Evolutionary conservation across 2,329 filamentous ascomycete genomes (phyloP), one percentile per base, ranked within the genome.

Genomic region (Rugonectria rugulosa): DNA sequence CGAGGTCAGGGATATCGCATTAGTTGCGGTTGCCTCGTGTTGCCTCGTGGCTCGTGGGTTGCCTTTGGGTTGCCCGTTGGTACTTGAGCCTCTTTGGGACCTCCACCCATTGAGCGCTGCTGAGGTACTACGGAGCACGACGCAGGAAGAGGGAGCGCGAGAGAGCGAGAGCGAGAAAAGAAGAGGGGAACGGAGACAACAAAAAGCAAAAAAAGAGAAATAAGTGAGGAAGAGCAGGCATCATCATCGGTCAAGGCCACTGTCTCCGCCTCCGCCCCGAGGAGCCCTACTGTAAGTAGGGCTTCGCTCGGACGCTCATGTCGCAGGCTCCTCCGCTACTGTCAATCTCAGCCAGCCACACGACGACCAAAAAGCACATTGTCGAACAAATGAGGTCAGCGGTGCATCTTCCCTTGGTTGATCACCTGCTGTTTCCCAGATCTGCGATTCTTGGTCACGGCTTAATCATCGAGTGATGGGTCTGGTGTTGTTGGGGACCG

Each of bases 1-100:
- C 36, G 31, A 34, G 26, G 20, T 40, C 40, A 55, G 42, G 53
- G 34, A 42, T 54, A 24, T 29, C 38, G 47, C 44, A 43, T 29
- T 54, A 38, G 31, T 14, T 34, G 17, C 17, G 23, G 24, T 32
- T 36, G 38, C 38, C 32, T 55, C 26, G 38, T 26, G 5, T 38
- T 38, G 40, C 21, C 29, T 43, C n/a, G 31, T 11, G 17, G 38
- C 32, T 14, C 4, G 15, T 27, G 21, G n/a, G 21, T 37, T 17
- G n/a, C 21, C 17, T 43, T 19, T 15, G 38, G 41, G 12, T 26
- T 42, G 36, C 37, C 20, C 19, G 37, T 15, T 20, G n/a, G n/a
- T n/a, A 19, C 3, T 40, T 20, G 37, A 20, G 19, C 37, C 37
- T 40, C 20, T 20, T 20, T 19, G n/a, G 5, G 19, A 5, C 29